Base-by-base conservation (phyloP, 23 red algal species). In the Porphyridium purpureum region DNA sequence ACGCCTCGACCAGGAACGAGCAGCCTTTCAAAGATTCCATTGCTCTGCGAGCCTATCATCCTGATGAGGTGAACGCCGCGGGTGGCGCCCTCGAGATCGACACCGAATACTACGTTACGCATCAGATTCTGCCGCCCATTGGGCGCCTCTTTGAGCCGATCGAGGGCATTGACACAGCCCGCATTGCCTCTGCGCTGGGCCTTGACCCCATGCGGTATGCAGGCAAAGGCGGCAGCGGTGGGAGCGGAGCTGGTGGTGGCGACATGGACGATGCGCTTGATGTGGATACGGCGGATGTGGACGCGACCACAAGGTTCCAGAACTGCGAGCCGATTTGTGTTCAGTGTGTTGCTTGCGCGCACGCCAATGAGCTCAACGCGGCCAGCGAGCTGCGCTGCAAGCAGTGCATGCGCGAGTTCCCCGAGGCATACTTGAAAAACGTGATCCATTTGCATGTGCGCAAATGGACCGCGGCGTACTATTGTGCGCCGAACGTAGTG, bases 51-150 rank as follows among this genome's bases (percentile, higher is more conserved):
- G 67, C 77, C 1, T 86, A 70, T 31, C 90, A 98, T 56, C 90
- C 90, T 1, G 75, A 85, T 41, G 90, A 98, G 54, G 61, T 85
- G 3, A 54, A 49, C 23, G 65, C 55, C 23, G 62, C 78, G 0
- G 48, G 33, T 7, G 79, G 71, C 27, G 51, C 49, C 6, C 46
- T 86, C 0, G 48, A 42, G 4, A 59, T 98, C 3, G 90, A 98
- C 59, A 48, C 66, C 24, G 75, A 64, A 31, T 98, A 78, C 35
- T 98, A 98, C 64, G 26, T 98, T 23, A 70, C 67, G 22, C 79
- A 78, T 38, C 90, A 98, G 29, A 49, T 98, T 27, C 72, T 84
- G 3, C 78, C 90, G 0, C 67, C 71, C 7, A 64, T 98, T 4
- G 35, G 64, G 47, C 64, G 90, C 28, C 66, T 98, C 5, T 72